Base-by-base conservation (phyloP, 169 alveolate genomes). In the Nephromyces sp. region DNA sequence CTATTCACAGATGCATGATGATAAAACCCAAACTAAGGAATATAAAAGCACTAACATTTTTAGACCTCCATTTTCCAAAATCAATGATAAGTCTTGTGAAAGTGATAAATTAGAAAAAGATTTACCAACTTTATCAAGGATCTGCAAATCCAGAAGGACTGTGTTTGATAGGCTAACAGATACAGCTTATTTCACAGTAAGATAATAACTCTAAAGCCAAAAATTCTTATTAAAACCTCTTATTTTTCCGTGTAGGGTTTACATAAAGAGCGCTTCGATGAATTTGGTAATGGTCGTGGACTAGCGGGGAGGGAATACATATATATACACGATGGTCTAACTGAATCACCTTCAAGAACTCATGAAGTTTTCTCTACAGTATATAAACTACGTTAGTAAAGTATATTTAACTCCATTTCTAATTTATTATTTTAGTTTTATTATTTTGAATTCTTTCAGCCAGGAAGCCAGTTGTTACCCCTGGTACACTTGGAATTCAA, bases 211-310 rank as follows among this genome's bases (percentile, higher is more conserved):
- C 35, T 22, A 22, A 57, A 57, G 28, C 28, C 67, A 29, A 4
- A 3, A 25, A 3, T 6, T 6, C 22, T 25, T 3, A 32, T 8
- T 8, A 6, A 66, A 6, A 6, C 64, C 21, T 8, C 6, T 3
- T 29, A 31, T 68, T 66, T 66, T 8, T 6, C 52, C 24, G 25
- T 64, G 27, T 70, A 76, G 72, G 89, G 89, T 0, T 70, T 78
- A 3, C 95, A 91, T 57, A 83, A 86, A 68, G 86, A 90, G 8
- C 79, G 93, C 5, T 91, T 91, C 63, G 95, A 89, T 52, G 92
- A 89, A 66, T 75, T 80, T 63, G 93, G 91, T 28, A 85, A 86
- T 28, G 92, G 96, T 0, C 69, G 88, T 0, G 93, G 94, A 1
- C 57, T 84, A 8, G 91, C 91, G n/a, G 94, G 92, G 3, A 77